Conservation (phyloP, 2,329 filamentous ascomycete species). For the Metarhizium anisopliae region DNA sequence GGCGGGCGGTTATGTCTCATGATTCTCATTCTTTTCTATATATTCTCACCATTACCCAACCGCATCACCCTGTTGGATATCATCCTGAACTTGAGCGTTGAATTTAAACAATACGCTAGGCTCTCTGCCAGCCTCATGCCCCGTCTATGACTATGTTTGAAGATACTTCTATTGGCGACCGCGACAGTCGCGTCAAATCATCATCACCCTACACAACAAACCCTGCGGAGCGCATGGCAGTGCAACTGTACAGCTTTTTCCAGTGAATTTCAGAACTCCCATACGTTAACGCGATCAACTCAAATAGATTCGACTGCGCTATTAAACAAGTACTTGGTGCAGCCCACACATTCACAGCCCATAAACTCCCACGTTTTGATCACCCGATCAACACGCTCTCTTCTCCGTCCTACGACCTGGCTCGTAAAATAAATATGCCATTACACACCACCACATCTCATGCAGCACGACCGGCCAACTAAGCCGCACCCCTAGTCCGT, state of each 20-base stretch:
- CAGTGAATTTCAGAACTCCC: background rate
- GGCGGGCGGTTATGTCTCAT: background rate
- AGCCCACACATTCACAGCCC: background rate
- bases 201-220: background rate
- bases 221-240: background rate
- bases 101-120: background rate
- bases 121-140: background rate
- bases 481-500: background rate
- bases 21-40: background rate
- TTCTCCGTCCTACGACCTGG: background rate
- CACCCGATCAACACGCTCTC: background rate
- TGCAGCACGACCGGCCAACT: background rate
- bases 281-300: background rate
- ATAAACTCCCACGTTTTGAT: background rate
- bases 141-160: background rate
- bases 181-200: background rate
- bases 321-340: background rate
- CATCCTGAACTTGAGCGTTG: constrained; percentile 1
- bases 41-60: background rate
- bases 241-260: background rate
- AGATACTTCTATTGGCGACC: background rate
- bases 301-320: background rate
- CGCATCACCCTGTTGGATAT: background rate
- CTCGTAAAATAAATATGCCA: background rate
- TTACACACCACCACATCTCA: background rate